Evolutionary conservation across 306 rosid species (phyloP), one percentile per base, ranked within the genome.

Genomic region (Geum urbanum): DNA sequence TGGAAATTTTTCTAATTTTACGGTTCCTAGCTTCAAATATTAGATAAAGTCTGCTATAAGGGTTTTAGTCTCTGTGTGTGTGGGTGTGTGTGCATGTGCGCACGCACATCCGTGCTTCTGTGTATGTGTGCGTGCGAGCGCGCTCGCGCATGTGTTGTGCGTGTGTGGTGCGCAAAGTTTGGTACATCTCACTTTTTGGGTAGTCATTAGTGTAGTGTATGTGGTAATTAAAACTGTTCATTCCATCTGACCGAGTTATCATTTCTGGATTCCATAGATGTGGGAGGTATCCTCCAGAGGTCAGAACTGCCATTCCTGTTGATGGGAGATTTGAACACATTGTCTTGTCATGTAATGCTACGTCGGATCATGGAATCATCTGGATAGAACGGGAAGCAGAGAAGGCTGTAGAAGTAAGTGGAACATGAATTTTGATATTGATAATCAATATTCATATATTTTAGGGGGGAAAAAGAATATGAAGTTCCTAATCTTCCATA

Each of bases 301-400:
- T 94, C 68, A 87, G 96, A 78, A 90, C 98, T 16, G 98, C 96
- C 56, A 88, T 94, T 87, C 98, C 98, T 9, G 98, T 94, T 70
- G 98, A 94, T n/a, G 98, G 96, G 78, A 88, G 98, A 85, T 94
- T 94, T 80, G 98, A 94, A 85, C 98, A 90, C 80, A 94, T 94
- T 55, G 98, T 94, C 74, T 79, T 94, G 87, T 90, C 97, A 9
- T 90, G 97, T 70, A 84, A 90, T 77, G 83, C 97, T 53, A 88
- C 96, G 15, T 53, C 97, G 5, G 98, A 94, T 78, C 98, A 94
- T 63, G 98, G 67, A 73, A 87, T 94, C 73, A 45, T 94, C 64
- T 94, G 98, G 96, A 94, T 94, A 56, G 97, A 85, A 63, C 84
- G 88, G 77, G 98, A 94, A 76, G 94, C 95, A 61, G 88, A 84